Percentiles rank a stretch among this genome's conserved stretches.
Evolutionary conservation across 805 yeast genomes (phyloP).

Genomic region (Sugiyamaella lignohabitans): DNA sequence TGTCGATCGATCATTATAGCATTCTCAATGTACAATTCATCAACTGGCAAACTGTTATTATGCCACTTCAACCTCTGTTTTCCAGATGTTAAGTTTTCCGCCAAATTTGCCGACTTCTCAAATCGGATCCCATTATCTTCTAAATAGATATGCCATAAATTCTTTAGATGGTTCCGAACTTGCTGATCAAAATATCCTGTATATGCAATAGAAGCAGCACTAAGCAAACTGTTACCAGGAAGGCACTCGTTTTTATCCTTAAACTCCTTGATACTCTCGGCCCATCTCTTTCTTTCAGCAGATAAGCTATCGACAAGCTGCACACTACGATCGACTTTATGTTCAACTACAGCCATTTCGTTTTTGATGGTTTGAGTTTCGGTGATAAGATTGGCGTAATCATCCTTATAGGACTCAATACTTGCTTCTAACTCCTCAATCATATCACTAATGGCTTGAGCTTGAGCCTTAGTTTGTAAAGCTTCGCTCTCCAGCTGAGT

Average conservation of each 20-base stretch:
- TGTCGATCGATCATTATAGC: slow-evolving; percentile 43
- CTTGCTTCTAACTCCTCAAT: slow-evolving; percentile 62
- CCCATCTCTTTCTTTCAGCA: slow-evolving; percentile 71
- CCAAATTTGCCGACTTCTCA: slow-evolving; percentile 23
- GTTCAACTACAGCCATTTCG: slow-evolving; percentile 59
- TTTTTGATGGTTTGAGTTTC: slow-evolving; percentile 68
- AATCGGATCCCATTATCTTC: slow-evolving; percentile 34
- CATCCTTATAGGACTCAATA: slow-evolving; percentile 59
- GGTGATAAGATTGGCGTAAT: slow-evolving; percentile 68
- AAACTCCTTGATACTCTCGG: slow-evolving; percentile 47
- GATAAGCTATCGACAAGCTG: slow-evolving; percentile 56
- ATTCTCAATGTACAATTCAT: slow-evolving; percentile 59
- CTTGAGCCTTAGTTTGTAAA: slow-evolving; percentile 55
- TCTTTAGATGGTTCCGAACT: slow-evolving; percentile 35
- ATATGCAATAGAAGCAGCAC: slow-evolving; percentile 56
- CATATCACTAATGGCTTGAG: slow-evolving; percentile 76
- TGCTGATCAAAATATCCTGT: slow-evolving; percentile 53
- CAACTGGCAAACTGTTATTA: slow-evolving; percentile 46
- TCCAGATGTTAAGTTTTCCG: slow-evolving; percentile 34
- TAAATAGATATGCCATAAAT: slow-evolving; percentile 36
- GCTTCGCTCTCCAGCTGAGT: slow-evolving; percentile 52
- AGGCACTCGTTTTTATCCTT: slow-evolving; percentile 39
- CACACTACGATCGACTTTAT: slow-evolving; percentile 56
- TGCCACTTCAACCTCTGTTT: slow-evolving; percentile 47
- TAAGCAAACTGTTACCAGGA: slow-evolving; percentile 59